Conservation (phyloP, 2,329 filamentous ascomycete species). For the Aureobasidium mangrovei region DNA sequence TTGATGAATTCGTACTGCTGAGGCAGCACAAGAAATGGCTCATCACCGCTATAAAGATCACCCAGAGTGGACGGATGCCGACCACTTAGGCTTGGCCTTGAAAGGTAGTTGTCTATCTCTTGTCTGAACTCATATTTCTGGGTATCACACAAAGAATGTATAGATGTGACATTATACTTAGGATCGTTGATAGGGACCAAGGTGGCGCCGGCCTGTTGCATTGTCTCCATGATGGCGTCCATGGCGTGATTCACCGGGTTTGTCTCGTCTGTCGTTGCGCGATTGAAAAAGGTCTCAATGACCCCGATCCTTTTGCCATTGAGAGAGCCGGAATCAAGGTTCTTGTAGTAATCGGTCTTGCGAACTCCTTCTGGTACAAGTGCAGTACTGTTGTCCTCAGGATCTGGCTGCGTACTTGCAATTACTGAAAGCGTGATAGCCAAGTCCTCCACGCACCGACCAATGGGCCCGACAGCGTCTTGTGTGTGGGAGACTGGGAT, state of each 20-base stretch:
- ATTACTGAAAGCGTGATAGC: slow-evolving; percentile 26
- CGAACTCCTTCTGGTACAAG: slow-evolving; percentile 35
- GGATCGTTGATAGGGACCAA: slow-evolving; percentile 43
- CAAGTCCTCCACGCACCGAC: slow-evolving; percentile 25
- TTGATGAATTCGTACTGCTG: slow-evolving; percentile 48
- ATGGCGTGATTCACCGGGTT: slow-evolving; percentile 49
- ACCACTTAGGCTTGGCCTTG: slow-evolving; percentile 35
- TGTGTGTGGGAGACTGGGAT: slow-evolving; percentile 28
- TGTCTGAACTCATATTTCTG: slow-evolving; percentile 54
- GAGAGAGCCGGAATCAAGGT: slow-evolving; percentile 29
- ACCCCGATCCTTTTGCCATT: slow-evolving; percentile 41
- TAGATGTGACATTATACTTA: slow-evolving; percentile 44
- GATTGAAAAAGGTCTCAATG: slow-evolving; percentile 51
- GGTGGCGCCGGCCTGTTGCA: slow-evolving; percentile 41
- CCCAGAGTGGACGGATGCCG: slow-evolving; percentile 37
- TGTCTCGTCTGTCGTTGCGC: slow-evolving; percentile 43
- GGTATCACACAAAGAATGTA: slow-evolving; percentile 45
- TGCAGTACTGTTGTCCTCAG: slow-evolving; percentile 44
- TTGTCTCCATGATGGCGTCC: slow-evolving; percentile 36
- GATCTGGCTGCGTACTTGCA: slow-evolving; percentile 44
- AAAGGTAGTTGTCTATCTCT: slow-evolving; percentile 48
- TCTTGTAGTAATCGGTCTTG: slow-evolving; percentile 40
- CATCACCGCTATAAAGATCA: slow-evolving; percentile 39
- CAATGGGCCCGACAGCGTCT: slow-evolving; percentile 27
- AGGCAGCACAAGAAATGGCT: slow-evolving; percentile 52